Percentiles rank a stretch among this genome's conserved stretches.
These are phyloP conservation scores for Mycocentrospora acerina DNA, from an alignment of 2,329 filamentous ascomycete species.

Conservation along the genomic window DNA sequence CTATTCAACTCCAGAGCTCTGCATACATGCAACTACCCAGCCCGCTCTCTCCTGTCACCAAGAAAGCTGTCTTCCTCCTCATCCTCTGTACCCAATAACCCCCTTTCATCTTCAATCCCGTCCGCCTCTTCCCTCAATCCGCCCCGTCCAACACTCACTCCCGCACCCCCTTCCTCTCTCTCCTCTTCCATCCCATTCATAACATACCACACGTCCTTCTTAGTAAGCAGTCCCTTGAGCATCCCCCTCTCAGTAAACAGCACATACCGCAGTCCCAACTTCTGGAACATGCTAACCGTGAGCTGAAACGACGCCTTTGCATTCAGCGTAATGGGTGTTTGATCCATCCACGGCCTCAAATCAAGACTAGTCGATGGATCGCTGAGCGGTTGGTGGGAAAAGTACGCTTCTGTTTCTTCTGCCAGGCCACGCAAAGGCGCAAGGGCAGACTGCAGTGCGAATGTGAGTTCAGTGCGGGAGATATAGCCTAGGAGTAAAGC, in stretches of 20 bases:
- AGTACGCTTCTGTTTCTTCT: constrained; percentile 75
- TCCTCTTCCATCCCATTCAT: constrained; percentile 61
- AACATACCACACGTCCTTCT: constrained; percentile 96
- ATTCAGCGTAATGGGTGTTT: constrained; percentile 90
- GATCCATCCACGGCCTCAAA: constrained; percentile 96
- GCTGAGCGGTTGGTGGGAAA: constrained; percentile 74
- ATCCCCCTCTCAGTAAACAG: constrained; percentile 81
- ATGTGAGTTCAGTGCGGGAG: constrained; percentile 83
- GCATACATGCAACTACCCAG: constrained; percentile 1
- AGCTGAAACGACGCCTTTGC: constrained; percentile 75
- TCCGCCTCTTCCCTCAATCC: constrained; percentile 39
- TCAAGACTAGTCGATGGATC: constrained; percentile 80
- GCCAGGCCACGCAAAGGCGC: constrained; percentile 61
- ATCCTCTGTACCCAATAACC: constrained; percentile 34
- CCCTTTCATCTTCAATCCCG: constrained; percentile 35
- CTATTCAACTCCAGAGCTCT: no score
- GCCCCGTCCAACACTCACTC: constrained; percentile 25
- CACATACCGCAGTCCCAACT: constrained; percentile 86
- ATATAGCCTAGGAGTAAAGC: constrained; percentile 90
- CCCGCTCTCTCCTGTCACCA: constrained; percentile 8
- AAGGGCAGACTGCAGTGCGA: constrained; percentile 69
- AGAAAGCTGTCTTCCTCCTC: constrained; percentile 25
- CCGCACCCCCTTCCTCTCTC: constrained; percentile 41
- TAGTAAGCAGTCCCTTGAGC: constrained; percentile 84
- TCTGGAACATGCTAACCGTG: constrained; percentile 92